phyloP scores from a whole-genome alignment of 257 asterid genomes.

The Salvia rosmarinus region DNA sequence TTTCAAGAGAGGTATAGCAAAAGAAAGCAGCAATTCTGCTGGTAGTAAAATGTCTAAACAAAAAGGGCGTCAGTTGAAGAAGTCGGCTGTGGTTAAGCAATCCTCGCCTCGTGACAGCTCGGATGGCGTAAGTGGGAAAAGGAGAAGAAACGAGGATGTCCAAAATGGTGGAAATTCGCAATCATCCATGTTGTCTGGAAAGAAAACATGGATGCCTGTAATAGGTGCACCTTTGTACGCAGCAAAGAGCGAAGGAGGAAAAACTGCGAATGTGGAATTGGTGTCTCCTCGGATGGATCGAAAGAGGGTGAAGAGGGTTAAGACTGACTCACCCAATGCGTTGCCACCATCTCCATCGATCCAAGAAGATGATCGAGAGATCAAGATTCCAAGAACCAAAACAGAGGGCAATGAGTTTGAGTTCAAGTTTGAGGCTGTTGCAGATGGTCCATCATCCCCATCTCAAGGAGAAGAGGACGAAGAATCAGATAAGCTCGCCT shows the following conservation, averaged over 20 bases:
- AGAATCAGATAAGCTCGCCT: slow-evolving; percentile 26
- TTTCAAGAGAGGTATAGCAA: slow-evolving; percentile 39
- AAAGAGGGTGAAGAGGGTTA: slow-evolving; percentile 18
- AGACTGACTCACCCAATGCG: slow-evolving; percentile 25
- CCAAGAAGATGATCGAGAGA: slow-evolving; percentile 30
- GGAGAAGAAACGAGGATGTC: slow-evolving; percentile 23
- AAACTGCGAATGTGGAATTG: slow-evolving; percentile 22
- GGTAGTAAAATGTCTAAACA: slow-evolving; percentile 27
- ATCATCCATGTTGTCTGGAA: slow-evolving; percentile 22
- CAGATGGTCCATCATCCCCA: slow-evolving; percentile 31
- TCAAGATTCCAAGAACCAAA: not conserved
- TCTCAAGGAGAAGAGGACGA: slow-evolving; percentile 29
- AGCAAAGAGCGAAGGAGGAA: slow-evolving; percentile 20
- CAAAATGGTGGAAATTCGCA: slow-evolving; percentile 23
- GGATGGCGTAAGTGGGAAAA: slow-evolving; percentile 7
- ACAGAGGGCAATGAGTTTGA: slow-evolving; percentile 12
- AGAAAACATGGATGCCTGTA: slow-evolving; percentile 24
- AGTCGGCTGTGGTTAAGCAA: slow-evolving; percentile 34
- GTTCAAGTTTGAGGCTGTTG: slow-evolving; percentile 2
- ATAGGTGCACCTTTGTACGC: slow-evolving; percentile 19
- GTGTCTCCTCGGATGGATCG: slow-evolving; percentile 31
- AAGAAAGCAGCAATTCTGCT: slow-evolving; percentile 30
- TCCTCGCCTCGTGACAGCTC: slow-evolving; percentile 30
- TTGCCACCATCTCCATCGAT: slow-evolving; percentile 20
- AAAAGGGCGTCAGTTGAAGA: too few relatives aligned